Evolutionary conservation across 352 stramenopile species (phyloP).

Genomic region (Globisporangium polare): DNA sequence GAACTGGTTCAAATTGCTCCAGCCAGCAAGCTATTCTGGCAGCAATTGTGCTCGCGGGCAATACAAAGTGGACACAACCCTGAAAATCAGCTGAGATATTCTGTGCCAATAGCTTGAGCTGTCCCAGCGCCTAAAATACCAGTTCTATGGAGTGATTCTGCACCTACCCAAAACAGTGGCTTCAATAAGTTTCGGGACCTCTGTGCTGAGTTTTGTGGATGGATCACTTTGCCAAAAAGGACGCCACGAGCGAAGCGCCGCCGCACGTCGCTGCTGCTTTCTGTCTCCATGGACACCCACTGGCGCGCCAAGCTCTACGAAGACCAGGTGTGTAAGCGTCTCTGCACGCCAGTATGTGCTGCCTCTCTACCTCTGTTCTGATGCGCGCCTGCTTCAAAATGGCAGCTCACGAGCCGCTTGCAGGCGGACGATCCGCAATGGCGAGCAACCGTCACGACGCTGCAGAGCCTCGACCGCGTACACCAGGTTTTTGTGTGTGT

Average conservation of each 20-base stretch:
- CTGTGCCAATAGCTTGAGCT: no score
- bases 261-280: background rate
- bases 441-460: conserved; percentile 29
- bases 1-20: no score
- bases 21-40: no score
- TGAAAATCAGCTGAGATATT: no score
- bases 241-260: background rate
- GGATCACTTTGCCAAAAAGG: background rate
- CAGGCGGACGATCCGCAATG: conserved; percentile 24
- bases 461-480: conserved; percentile 33
- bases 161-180: no score
- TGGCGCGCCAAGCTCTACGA: conserved; percentile 1
- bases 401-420: conserved; percentile 1
- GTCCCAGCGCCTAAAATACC: no score
- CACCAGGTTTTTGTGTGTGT: conserved; percentile 25
- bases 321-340: background rate
- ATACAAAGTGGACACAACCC: no score
- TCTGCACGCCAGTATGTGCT: background rate
- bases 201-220: no score
- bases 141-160: no score
- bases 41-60: no score
- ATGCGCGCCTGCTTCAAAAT: background rate
- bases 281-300: background rate
- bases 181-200: no score
- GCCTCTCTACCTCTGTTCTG: background rate